These are phyloP conservation scores for Fraxinus velutina DNA, from an alignment of 305 asterid genomes.

Conservation along the genomic window DNA sequence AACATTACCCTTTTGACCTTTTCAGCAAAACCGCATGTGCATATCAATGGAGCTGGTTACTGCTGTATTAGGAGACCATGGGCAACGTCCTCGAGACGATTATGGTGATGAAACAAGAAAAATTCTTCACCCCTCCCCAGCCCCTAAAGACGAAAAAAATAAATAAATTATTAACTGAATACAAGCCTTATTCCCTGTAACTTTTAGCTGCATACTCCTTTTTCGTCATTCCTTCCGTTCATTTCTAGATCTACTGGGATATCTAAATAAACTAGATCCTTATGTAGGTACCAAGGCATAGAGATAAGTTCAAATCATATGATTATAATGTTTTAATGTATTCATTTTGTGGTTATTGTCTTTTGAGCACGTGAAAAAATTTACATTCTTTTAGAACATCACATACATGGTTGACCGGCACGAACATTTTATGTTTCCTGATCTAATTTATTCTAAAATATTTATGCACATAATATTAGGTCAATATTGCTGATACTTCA, in stretches of 20 bases:
- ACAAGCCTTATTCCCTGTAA: not conserved
- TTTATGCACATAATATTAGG: slow-evolving; percentile 8
- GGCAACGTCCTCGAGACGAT: slow-evolving; percentile 91
- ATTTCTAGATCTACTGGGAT: not conserved
- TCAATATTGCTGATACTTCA: slow-evolving; percentile 27
- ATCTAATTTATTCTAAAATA: not conserved
- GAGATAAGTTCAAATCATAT: not conserved
- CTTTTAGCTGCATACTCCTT: not conserved
- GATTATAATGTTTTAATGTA: not conserved
- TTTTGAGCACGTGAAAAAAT: not conserved
- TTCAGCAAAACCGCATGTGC: slow-evolving; percentile 71
- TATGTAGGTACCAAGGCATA: not conserved
- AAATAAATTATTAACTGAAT: not conserved
- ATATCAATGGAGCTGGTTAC: slow-evolving; percentile 97
- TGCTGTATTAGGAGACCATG: slow-evolving; percentile 96
- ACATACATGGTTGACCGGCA: not conserved
- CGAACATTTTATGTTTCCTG: not conserved
- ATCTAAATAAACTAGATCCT: not conserved
- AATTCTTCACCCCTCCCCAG: not conserved
- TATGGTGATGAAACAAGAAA: slow-evolving; percentile 60
- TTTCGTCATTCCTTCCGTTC: not conserved
- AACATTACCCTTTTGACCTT: slow-evolving; percentile 20
- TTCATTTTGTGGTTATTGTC: slow-evolving; percentile 11
- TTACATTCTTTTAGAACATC: slow-evolving; percentile 13
- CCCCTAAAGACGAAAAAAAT: not conserved